Conservation (phyloP, 768 basidiomycete species). For the Tricholomella constricta region DNA sequence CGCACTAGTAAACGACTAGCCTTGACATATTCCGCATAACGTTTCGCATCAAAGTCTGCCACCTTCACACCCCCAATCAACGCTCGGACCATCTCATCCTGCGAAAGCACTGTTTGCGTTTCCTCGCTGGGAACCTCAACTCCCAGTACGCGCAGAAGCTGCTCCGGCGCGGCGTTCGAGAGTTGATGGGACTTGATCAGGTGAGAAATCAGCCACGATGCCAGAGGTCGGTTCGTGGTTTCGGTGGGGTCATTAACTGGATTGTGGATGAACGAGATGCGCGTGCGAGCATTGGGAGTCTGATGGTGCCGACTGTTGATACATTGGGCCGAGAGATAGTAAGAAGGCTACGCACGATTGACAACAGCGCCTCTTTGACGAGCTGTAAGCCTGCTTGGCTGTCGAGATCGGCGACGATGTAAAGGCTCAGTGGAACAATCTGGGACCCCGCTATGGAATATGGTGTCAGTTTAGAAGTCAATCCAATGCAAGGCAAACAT, state of each 20-base stretch:
- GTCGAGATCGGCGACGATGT: slow-evolving; percentile 81
- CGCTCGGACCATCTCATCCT: slow-evolving; percentile 30
- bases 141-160: slow-evolving; percentile 43
- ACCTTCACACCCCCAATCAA: slow-evolving; percentile 37
- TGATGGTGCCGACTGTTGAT: slow-evolving; percentile 22
- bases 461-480: not conserved
- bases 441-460: slow-evolving; percentile 29
- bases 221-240: slow-evolving; percentile 20
- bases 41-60: slow-evolving; percentile 31
- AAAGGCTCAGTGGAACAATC: slow-evolving; percentile 48
- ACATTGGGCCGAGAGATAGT: slow-evolving; percentile 9
- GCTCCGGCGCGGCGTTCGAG: slow-evolving; percentile 36
- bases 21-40: slow-evolving; percentile 45
- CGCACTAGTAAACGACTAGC: slow-evolving; percentile 50
- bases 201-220: slow-evolving; percentile 52
- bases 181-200: slow-evolving; percentile 47
- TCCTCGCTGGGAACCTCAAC: slow-evolving; percentile 20
- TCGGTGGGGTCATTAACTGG: slow-evolving; percentile 37
- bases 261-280: slow-evolving; percentile 81
- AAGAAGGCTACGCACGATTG: slow-evolving; percentile 50
- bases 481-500: slow-evolving; percentile 16
- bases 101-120: slow-evolving; percentile 41
- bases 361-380: slow-evolving; percentile 63
- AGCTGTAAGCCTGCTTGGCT: slow-evolving; percentile 56
- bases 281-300: slow-evolving; percentile 48